Evolutionary conservation across 139 green algal species (phyloP), one percentile per base, ranked within the genome.

Genomic region (Tetradesmus lagerheimii): DNA sequence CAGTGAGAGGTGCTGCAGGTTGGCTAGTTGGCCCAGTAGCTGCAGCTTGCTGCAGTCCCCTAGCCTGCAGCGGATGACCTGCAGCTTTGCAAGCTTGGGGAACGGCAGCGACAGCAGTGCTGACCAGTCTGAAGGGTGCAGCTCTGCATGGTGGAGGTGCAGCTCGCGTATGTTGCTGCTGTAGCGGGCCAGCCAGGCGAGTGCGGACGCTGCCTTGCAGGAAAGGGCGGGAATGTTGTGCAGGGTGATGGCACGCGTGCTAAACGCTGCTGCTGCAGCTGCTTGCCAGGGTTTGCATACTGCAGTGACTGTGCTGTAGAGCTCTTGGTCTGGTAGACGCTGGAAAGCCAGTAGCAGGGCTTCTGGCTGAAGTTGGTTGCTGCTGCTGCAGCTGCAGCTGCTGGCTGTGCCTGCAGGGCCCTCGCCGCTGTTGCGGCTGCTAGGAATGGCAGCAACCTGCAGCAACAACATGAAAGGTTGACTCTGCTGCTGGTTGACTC

Each of bases 1-100:
- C 14, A 83, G 77, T 35, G 77, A n/a, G 38, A 83, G 77, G 23
- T 83, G 23, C 77, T 83, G 39, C 37, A 83, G 38, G 18, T 25
- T 15, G 3, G 77, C 64, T 4, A 83, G 38, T 1, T 83, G 77
- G 8, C 12, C 50, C 38, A 83, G 38, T 1, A 83, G 23, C 0
- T 20, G 12, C 39, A 66, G 38, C 37, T 83, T 37, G 39, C 37
- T 83, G 77, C 29, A 20, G 50, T 64, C 50, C 18, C 25, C 29
- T 14, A 83, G 37, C 4, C 77, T n/a, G 29, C 23, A 83, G 37
- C 77, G 77, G 18, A 12, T 83, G 77, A 83, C 15, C 38, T 83
- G 37, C 37, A 83, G 29, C 41, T 35, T 57, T 25, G 35, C 50
- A 18, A 83, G 77, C 6, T 62, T 83, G 37, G 77, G 77, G 77